Evolutionary conservation across 108 stramenopile genomes (phyloP).

Genomic region (Cyclotella sp.): DNA sequence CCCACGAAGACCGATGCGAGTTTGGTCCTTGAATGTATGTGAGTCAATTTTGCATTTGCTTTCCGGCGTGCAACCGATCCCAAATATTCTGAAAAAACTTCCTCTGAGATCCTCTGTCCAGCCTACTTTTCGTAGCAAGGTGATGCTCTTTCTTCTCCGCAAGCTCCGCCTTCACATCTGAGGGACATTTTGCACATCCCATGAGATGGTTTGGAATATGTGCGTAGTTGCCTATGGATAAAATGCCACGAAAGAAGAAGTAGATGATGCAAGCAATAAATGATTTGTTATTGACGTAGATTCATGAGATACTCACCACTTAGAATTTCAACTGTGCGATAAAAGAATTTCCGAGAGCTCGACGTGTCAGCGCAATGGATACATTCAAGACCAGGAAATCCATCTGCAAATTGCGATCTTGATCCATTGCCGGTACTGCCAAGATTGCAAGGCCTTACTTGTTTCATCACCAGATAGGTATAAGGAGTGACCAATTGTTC

Average conservation of each 20-base stretch:
- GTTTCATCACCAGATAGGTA: slow-evolving; percentile 49
- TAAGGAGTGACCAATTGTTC: slow-evolving; percentile 41
- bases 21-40: too few relatives aligned
- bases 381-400: slow-evolving; percentile 56
- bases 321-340: slow-evolving; percentile 54
- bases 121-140: slow-evolving; percentile 24
- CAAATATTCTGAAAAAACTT: slow-evolving; percentile 43
- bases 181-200: slow-evolving; percentile 32
- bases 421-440: slow-evolving; percentile 40
- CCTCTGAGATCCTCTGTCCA: slow-evolving; percentile 37
- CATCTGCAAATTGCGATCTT: slow-evolving; percentile 35
- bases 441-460: slow-evolving; percentile 45
- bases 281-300: neutral
- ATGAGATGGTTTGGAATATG: slow-evolving; percentile 57
- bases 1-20: too few relatives aligned
- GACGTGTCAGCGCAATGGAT: slow-evolving; percentile 40
- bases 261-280: neutral
- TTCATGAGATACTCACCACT: slow-evolving; percentile 17
- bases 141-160: slow-evolving; percentile 64
- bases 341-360: slow-evolving; percentile 54
- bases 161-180: slow-evolving; percentile 48
- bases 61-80: slow-evolving; percentile 19
- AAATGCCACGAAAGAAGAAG: neutral
- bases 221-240: slow-evolving; percentile 38
- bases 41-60: neutral